phyloP scores from a whole-genome alignment of 208 protist species.

The Zelonia costaricensis region DNA sequence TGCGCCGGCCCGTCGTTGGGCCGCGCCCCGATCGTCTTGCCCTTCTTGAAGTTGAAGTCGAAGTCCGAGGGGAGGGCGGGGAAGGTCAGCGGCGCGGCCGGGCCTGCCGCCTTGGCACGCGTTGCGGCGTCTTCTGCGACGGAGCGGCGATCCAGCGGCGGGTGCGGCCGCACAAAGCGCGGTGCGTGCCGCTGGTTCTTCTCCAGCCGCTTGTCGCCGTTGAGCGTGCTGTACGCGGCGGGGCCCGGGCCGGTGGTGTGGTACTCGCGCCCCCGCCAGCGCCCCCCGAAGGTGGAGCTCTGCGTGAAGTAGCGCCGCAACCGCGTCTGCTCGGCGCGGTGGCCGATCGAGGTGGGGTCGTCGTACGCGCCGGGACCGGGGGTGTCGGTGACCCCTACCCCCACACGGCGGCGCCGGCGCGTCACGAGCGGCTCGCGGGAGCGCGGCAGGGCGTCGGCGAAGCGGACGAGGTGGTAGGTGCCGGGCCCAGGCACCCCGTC shows the following conservation, averaged over 20 bases:
- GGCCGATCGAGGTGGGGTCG: slow-evolving; percentile 72
- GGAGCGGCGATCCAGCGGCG: slow-evolving; percentile 1
- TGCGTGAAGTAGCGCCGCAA: slow-evolving; percentile 33
- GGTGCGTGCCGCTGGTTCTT: slow-evolving; percentile 54
- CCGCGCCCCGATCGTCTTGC: slow-evolving; percentile 54
- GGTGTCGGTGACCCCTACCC: not conserved
- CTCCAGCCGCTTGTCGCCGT: slow-evolving; percentile 48
- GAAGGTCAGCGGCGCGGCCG: slow-evolving; percentile 3
- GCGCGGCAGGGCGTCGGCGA: slow-evolving; percentile 46
- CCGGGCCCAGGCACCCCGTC: slow-evolving; percentile 40
- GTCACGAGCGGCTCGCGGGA: slow-evolving; percentile 37
- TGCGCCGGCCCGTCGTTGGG: slow-evolving; percentile 14
- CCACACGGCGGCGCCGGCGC: slow-evolving; percentile 18
- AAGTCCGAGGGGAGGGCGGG: slow-evolving; percentile 76
- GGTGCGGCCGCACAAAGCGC: slow-evolving; percentile 34
- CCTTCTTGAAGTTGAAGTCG: slow-evolving; percentile 74
- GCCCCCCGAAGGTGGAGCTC: slow-evolving; percentile 60
- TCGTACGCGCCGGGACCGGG: slow-evolving; percentile 70
- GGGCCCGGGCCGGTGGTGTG: slow-evolving; percentile 56
- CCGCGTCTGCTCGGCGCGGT: slow-evolving; percentile 28
- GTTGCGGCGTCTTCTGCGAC: slow-evolving; percentile 1
- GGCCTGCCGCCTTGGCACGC: not conserved
- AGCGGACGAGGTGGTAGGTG: slow-evolving; percentile 31
- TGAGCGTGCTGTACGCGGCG: slow-evolving; percentile 49
- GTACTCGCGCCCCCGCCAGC: slow-evolving; percentile 28